Evolutionary conservation across 352 stramenopile genomes (phyloP).

Genomic region (Globisporangium canariense): DNA sequence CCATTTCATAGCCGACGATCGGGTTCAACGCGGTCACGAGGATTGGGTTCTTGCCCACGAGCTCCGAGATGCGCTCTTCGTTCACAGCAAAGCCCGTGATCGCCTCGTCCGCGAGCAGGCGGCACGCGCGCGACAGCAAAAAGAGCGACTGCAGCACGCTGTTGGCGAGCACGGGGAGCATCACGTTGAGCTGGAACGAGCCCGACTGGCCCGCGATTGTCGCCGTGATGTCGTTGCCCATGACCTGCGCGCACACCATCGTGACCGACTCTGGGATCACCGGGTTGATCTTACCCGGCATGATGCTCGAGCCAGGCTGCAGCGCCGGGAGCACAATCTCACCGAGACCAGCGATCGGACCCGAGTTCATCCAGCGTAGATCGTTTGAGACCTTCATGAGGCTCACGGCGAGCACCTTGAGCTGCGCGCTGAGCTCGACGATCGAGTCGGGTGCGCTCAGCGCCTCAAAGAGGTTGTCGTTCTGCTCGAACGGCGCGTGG

Average conservation of each 20-base stretch:
- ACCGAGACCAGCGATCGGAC: conserved; percentile 91
- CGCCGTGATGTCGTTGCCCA: conserved; percentile 52
- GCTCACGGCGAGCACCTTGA: conserved; percentile 89
- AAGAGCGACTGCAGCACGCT: conserved; percentile 47
- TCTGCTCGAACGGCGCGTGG: conserved; percentile 38
- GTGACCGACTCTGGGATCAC: conserved; percentile 48
- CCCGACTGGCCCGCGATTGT: conserved; percentile 47
- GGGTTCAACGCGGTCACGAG: conserved; percentile 57
- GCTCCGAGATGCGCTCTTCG: conserved; percentile 35
- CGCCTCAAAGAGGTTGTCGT: conserved; percentile 77
- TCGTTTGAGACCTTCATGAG: conserved; percentile 97
- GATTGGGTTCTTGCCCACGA: conserved; percentile 55
- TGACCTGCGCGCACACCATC: conserved; percentile 59
- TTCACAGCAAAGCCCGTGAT: conserved; percentile 44
- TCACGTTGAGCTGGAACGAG: conserved; percentile 60
- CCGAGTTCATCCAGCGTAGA: conserved; percentile 89
- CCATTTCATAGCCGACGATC: conserved; percentile 55
- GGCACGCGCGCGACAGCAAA: conserved; percentile 35
- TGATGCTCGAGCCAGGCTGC: conserved; percentile 93
- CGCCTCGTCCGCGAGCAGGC: conserved; percentile 40
- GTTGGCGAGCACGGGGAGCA: conserved; percentile 52
- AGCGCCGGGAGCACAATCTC: conserved; percentile 90
- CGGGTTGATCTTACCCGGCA: conserved; percentile 98
- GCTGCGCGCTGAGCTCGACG: conserved; percentile 87
- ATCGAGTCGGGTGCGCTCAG: conserved; percentile 92